These are phyloP conservation scores for Gonium pectorale DNA, from an alignment of 139 green algal species.

Conservation along the genomic window DNA sequence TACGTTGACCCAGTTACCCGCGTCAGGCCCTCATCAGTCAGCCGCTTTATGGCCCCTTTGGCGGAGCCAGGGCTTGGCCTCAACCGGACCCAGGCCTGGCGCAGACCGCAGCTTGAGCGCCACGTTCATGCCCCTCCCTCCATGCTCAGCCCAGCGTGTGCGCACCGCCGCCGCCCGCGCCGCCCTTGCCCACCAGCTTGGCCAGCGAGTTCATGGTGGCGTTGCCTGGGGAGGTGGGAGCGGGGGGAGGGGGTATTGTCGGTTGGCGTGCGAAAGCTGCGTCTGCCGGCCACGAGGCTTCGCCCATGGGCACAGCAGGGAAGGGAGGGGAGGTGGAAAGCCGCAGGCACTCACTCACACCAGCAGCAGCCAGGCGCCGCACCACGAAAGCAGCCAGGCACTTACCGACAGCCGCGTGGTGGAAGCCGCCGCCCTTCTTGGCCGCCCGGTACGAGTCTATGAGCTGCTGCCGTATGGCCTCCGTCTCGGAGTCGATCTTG, in stretches of 20 bases:
- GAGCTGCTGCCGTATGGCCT: conserved; percentile 26
- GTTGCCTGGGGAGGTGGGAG: neutral
- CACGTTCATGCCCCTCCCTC: too few relatives aligned
- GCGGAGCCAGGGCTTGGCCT: too few relatives aligned
- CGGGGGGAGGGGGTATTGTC: neutral
- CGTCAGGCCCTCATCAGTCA: too few relatives aligned
- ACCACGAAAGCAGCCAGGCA: neutral
- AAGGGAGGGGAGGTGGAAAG: too few relatives aligned
- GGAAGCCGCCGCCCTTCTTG: conserved; percentile 9
- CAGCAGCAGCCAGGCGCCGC: too few relatives aligned
- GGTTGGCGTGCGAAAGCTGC: neutral
- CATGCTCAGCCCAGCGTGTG: conserved; percentile 18
- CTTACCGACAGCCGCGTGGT: neutral
- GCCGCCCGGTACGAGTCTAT: conserved; percentile 32
- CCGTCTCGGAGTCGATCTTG: conserved; percentile 19
- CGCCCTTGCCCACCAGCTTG: conserved; percentile 7
- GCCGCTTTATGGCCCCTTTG: too few relatives aligned
- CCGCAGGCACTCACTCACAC: too few relatives aligned
- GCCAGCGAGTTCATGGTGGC: conserved; percentile 2
- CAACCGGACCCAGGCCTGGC: too few relatives aligned
- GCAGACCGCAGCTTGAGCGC: too few relatives aligned
- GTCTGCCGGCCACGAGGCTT: neutral
- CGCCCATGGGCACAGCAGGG: too few relatives aligned
- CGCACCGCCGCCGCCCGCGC: neutral
- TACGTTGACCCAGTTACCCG: too few relatives aligned